phyloP scores from a whole-genome alignment of 345 rosid genomes.

The Lumnitzera racemosa region DNA sequence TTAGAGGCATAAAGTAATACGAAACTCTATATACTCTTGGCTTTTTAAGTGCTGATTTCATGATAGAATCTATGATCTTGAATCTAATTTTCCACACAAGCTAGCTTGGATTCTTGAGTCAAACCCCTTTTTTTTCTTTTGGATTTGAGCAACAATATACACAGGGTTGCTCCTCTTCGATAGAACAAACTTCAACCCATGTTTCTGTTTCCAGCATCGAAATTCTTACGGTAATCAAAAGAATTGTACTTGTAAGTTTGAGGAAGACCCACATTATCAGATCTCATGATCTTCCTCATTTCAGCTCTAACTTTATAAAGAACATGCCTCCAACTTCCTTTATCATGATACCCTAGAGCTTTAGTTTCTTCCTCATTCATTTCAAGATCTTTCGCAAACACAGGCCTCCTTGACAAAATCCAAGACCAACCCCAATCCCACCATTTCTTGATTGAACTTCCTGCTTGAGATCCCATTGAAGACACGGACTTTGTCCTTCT shows the following conservation, averaged over 20 bases:
- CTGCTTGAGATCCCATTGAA: slow-evolving; percentile 50
- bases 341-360: slow-evolving; percentile 46
- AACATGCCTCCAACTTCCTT: slow-evolving; percentile 83
- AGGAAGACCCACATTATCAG: slow-evolving; percentile 52
- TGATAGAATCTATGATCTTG: too few species aligned
- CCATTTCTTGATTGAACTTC: slow-evolving; percentile 60
- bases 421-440: slow-evolving; percentile 90
- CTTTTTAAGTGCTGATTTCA: too few species aligned
- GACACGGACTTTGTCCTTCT: slow-evolving; percentile 61
- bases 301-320: slow-evolving; percentile 59
- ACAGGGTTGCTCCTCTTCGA: too few species aligned
- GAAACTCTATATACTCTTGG: too few species aligned
- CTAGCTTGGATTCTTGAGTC: too few species aligned
- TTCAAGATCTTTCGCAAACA: slow-evolving; percentile 74
- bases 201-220: slow-evolving; percentile 9
- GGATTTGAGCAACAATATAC: too few species aligned
- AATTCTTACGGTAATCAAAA: slow-evolving; percentile 37
- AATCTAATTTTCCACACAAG: too few species aligned
- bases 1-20: too few species aligned
- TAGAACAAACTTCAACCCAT: too few species aligned
- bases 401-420: slow-evolving; percentile 67
- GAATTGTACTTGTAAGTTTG: slow-evolving; percentile 51
- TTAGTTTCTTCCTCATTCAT: slow-evolving; percentile 68
- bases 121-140: too few species aligned
- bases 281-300: slow-evolving; percentile 41